Percentiles rank a stretch among this genome's conserved stretches.
phyloP scores from a whole-genome alignment of 129 eudicot genomes.

The Calendula officinalis region DNA sequence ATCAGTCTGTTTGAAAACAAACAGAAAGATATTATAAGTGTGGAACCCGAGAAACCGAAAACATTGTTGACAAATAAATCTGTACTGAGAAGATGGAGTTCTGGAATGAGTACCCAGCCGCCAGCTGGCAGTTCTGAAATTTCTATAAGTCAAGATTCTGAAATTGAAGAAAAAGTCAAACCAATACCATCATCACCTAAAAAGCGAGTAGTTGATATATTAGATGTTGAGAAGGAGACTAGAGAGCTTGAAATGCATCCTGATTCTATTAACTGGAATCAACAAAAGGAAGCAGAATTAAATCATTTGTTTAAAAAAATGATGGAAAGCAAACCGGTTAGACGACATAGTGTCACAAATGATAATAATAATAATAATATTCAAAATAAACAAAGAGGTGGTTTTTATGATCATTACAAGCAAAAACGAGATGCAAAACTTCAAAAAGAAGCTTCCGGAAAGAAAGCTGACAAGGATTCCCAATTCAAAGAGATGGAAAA shows the following conservation, averaged over 20 bases:
- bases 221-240: conserved; percentile 29
- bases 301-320: conserved; percentile 77
- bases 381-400: conserved; percentile 55
- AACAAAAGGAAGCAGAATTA: conserved; percentile 89
- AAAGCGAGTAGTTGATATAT: conserved; percentile 27
- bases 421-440: conserved; percentile 80
- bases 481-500: conserved; percentile 51
- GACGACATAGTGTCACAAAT: conserved; percentile 40
- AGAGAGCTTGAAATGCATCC: conserved; percentile 49
- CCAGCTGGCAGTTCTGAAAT: conserved; percentile 13
- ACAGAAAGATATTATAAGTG: conserved; percentile 54
- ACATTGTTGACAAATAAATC: conserved; percentile 54
- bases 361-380: conserved; percentile 41
- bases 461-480: conserved; percentile 63
- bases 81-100: conserved; percentile 96
- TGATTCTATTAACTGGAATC: conserved; percentile 74
- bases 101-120: conserved; percentile 48
- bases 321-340: conserved; percentile 73
- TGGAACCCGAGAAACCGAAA: conserved; percentile 55
- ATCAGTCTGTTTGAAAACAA: conserved; percentile 86
- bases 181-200: conserved; percentile 33
- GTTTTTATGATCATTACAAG: conserved; percentile 64
- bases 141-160: conserved; percentile 31
- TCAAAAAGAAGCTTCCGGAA: conserved; percentile 51
- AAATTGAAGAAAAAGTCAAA: conserved; percentile 33